These are phyloP conservation scores for Ploettnerulaceae sp. DNA, from an alignment of 2,329 filamentous ascomycete species.

Conservation along the genomic window DNA sequence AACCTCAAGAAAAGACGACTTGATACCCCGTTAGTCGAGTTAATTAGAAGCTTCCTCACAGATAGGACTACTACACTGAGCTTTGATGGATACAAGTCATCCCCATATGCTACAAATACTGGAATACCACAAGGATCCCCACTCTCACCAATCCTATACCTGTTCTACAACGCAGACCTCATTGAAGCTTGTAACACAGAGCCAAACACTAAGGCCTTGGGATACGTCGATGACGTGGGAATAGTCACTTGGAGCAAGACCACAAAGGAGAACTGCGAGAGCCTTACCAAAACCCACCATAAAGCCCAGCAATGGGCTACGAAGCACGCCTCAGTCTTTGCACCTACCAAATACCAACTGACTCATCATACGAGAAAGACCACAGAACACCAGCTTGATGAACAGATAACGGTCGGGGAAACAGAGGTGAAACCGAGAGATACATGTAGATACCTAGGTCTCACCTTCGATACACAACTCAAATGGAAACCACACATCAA, in stretches of 20 bases:
- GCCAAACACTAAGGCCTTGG: slow-evolving; percentile 16
- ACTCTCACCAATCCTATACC: slow-evolving; percentile 33
- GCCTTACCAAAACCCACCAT: slow-evolving; percentile 17
- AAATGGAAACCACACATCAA: slow-evolving; percentile 14
- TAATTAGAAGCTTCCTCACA: slow-evolving; percentile 24
- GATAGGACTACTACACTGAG: slow-evolving; percentile 20
- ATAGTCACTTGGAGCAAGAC: slow-evolving; percentile 22
- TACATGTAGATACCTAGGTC: slow-evolving; percentile 19
- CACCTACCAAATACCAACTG: slow-evolving; percentile 31
- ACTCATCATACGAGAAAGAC: slow-evolving; percentile 27
- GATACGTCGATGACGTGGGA: slow-evolving; percentile 28
- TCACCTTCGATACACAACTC: slow-evolving; percentile 21
- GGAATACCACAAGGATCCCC: slow-evolving; percentile 33
- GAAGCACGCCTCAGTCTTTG: slow-evolving; percentile 30
- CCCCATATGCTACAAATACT: slow-evolving; percentile 19
- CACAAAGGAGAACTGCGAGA: slow-evolving; percentile 22
- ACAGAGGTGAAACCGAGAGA: not conserved
- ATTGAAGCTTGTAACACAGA: slow-evolving; percentile 23
- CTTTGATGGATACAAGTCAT: slow-evolving; percentile 19
- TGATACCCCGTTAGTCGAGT: slow-evolving; percentile 20
- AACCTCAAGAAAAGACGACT: slow-evolving; percentile 22
- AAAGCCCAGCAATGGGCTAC: slow-evolving; percentile 25
- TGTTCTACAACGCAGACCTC: slow-evolving; percentile 34
- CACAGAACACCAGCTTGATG: not conserved
- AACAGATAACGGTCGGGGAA: slow-evolving; percentile 3